These are phyloP conservation scores for Vigna unguiculata DNA, from an alignment of 306 rosid genomes.

Conservation along the genomic window DNA sequence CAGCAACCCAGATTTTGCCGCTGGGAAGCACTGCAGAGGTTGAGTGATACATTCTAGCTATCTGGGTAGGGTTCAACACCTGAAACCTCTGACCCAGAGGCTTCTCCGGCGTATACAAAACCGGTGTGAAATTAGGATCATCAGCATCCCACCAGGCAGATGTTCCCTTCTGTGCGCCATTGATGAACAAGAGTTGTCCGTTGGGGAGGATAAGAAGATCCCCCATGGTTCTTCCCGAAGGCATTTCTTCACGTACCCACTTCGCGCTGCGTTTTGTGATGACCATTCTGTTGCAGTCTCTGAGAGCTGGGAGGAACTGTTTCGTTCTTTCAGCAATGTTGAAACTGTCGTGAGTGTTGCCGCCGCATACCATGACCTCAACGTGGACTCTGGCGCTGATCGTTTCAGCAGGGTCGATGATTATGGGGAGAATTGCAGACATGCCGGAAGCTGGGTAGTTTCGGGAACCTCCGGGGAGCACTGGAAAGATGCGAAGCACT, in stretches of 20 bases:
- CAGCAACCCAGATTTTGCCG: constrained; percentile 74
- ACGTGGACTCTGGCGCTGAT: constrained; percentile 13
- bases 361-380: constrained; percentile 85
- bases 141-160: constrained; percentile 88
- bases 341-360: constrained; percentile 62
- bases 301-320: constrained; percentile 53
- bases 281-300: constrained; percentile 64
- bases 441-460: constrained; percentile 91
- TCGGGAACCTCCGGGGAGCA: constrained; percentile 68
- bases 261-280: constrained; percentile 55
- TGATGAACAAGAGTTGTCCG: constrained; percentile 73
- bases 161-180: constrained; percentile 77
- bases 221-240: constrained; percentile 78
- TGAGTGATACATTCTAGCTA: constrained; percentile 93
- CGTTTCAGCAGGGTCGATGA: constrained; percentile 12
- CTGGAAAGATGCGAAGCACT: constrained; percentile 58
- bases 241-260: constrained; percentile 76
- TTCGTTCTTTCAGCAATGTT: constrained; percentile 42
- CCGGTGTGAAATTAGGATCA: constrained; percentile 60
- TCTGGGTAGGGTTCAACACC: constrained; percentile 34
- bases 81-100: constrained; percentile 50
- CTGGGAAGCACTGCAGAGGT: constrained; percentile 68
- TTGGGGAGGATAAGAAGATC: constrained; percentile 72
- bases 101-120: constrained; percentile 57
- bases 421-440: constrained; percentile 77